Conservation (phyloP, 2,329 filamentous ascomycete species). For the Claviceps fusiformis region DNA sequence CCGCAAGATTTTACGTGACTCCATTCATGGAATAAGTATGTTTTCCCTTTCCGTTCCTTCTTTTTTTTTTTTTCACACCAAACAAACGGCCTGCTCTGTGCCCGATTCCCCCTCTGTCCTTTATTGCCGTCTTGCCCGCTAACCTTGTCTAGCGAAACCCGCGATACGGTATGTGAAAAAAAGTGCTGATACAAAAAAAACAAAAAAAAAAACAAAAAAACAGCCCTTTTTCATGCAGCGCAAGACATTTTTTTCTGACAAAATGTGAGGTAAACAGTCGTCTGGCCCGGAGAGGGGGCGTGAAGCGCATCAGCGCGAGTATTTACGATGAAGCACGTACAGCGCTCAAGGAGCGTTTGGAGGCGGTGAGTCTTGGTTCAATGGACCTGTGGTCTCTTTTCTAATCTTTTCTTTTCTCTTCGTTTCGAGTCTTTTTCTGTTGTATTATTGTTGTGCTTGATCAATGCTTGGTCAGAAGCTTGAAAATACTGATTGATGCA, state of each 20-base stretch:
- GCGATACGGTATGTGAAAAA: constrained; percentile 2
- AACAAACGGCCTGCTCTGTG: neutral
- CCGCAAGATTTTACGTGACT: constrained; percentile 9
- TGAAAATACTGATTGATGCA: neutral
- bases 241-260: neutral
- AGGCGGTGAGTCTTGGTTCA: constrained; percentile 23
- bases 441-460: neutral
- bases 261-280: constrained; percentile 31
- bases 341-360: constrained; percentile 36
- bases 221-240: neutral
- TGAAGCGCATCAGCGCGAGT: constrained; percentile 53
- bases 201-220: neutral
- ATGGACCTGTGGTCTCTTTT: neutral
- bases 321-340: constrained; percentile 51
- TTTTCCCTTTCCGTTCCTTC: neutral
- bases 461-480: neutral
- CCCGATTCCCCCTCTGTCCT: neutral
- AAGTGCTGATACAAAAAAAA: neutral
- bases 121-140: neutral
- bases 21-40: constrained; percentile 8
- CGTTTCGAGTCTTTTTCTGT: neutral
- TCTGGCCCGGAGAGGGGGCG: constrained; percentile 60
- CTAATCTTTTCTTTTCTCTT: too few relatives aligned
- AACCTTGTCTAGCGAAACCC: constrained; percentile 2
- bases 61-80: neutral